A percentile compares a stretch with the other conserved stretches of the same genome.
These are phyloP conservation scores for Elaphomyces granulatus DNA, from an alignment of 495 filamentous ascomycete genomes.

Conservation along the genomic window DNA sequence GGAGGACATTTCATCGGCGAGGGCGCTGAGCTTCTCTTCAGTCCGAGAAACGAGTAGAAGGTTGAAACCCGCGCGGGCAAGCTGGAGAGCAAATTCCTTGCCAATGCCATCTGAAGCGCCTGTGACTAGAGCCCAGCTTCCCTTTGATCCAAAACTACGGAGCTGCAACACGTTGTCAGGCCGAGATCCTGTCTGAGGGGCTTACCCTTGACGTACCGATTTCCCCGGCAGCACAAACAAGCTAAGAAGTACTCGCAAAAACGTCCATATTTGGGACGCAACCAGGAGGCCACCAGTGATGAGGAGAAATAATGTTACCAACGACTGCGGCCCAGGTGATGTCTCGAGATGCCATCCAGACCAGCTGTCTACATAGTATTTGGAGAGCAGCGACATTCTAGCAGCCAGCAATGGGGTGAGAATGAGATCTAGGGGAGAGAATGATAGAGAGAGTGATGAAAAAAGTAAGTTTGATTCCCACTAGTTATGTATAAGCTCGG, in stretches of 20 bases:
- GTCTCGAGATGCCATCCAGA: conserved; percentile 24
- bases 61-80: conserved; percentile 87
- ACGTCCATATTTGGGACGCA: conserved; percentile 40
- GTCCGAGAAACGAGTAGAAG: conserved; percentile 88
- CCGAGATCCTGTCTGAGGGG: not conserved
- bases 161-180: conserved; percentile 40
- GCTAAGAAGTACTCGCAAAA: conserved; percentile 51
- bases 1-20: conserved; percentile 59
- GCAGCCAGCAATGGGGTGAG: too few species aligned
- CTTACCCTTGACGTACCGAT: conserved; percentile 34
- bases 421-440: not conserved
- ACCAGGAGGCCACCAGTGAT: conserved; percentile 47
- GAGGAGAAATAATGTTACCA: conserved; percentile 23
- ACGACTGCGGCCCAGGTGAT: conserved; percentile 26
- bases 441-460: not conserved
- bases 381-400: not conserved
- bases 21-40: conserved; percentile 64
- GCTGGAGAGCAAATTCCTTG: conserved; percentile 86
- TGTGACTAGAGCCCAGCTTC: conserved; percentile 88
- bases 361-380: conserved; percentile 25
- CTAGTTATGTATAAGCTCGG: too few species aligned
- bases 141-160: conserved; percentile 75
- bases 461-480: too few species aligned
- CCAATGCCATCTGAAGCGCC: conserved; percentile 95
- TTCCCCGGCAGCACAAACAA: conserved; percentile 62